phyloP scores from a whole-genome alignment of 768 basidiomycete species.

The Tulasnella sp. region DNA sequence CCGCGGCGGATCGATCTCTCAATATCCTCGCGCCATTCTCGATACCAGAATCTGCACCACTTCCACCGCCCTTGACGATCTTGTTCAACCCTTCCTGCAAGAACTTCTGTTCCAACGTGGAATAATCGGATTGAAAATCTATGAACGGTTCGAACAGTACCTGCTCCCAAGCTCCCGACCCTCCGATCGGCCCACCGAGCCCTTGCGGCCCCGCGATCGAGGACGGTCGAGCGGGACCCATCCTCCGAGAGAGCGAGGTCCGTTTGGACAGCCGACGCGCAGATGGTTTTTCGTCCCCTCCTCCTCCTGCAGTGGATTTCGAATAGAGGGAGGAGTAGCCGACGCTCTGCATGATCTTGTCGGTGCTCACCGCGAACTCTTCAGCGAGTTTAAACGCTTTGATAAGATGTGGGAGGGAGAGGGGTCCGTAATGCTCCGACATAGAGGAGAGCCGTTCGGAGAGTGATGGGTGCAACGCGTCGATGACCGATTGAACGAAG shows the following conservation, averaged over 20 bases:
- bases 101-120: slow-evolving; percentile 58
- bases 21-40: slow-evolving; percentile 42
- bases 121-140: slow-evolving; percentile 80
- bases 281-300: slow-evolving; percentile 12
- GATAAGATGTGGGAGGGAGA: slow-evolving; percentile 60
- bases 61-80: slow-evolving; percentile 26
- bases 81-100: slow-evolving; percentile 47
- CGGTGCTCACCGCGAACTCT: slow-evolving; percentile 63
- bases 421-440: slow-evolving; percentile 50
- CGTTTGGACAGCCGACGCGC: slow-evolving; percentile 23
- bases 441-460: slow-evolving; percentile 65
- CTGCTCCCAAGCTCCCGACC: slow-evolving; percentile 56
- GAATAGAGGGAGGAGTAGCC: slow-evolving; percentile 31
- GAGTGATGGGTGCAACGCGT: slow-evolving; percentile 69
- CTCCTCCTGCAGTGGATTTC: slow-evolving; percentile 15
- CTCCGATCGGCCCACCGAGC: slow-evolving; percentile 34
- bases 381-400: slow-evolving; percentile 61
- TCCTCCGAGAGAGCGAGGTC: slow-evolving; percentile 28
- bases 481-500: slow-evolving; percentile 73
- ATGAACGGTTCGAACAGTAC: slow-evolving; percentile 90
- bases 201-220: slow-evolving; percentile 22
- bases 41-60: slow-evolving; percentile 1
- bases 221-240: slow-evolving; percentile 21
- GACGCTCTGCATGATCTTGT: slow-evolving; percentile 66
- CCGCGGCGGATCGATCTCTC: slow-evolving; percentile 61